These are phyloP conservation scores for Nigrospora osmanthi DNA, from an alignment of 2,329 filamentous ascomycete genomes.

Conservation along the genomic window DNA sequence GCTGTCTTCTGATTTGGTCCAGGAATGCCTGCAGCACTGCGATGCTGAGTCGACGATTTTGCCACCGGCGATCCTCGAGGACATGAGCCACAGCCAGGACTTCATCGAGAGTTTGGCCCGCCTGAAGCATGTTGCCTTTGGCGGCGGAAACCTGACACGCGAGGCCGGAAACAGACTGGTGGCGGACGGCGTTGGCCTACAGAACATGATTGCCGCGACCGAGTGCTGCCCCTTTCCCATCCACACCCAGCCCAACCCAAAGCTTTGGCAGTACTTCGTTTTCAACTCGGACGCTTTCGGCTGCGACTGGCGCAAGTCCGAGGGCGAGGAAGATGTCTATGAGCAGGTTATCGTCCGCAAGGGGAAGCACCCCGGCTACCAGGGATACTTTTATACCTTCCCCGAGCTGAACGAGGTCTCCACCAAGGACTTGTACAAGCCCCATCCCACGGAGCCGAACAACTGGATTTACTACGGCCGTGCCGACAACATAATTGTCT, in stretches of 20 bases:
- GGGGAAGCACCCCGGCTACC: constrained; percentile 8
- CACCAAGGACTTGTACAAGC: constrained; percentile 35
- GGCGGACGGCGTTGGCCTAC: constrained; percentile 22
- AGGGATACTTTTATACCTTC: constrained; percentile 31
- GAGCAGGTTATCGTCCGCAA: constrained; percentile 19
- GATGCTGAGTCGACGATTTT: constrained; percentile 18
- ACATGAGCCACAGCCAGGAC: constrained; percentile 26
- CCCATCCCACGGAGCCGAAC: constrained; percentile 26
- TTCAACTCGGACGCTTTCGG: constrained; percentile 32
- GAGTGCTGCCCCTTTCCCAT: constrained; percentile 29
- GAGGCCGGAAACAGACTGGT: constrained; percentile 29
- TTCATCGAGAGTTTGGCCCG: constrained; percentile 21
- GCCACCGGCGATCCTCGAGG: constrained; percentile 33
- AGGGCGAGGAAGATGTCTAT: constrained; percentile 14
- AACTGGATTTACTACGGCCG: constrained; percentile 29
- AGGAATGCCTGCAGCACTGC: constrained; percentile 20
- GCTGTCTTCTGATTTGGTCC: constrained; percentile 23
- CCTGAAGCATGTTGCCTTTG: constrained; percentile 25
- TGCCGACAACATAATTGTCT: constrained; percentile 38
- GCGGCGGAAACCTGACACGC: constrained; percentile 29
- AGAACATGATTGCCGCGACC: constrained; percentile 31
- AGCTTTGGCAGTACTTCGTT: constrained; percentile 35
- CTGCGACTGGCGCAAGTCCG: constrained; percentile 28
- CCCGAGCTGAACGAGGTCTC: constrained; percentile 30
- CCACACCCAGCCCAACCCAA: constrained; percentile 21